Percentiles rank a stretch among this genome's conserved stretches.
These are phyloP conservation scores for Blastomyces parvus DNA, from an alignment of 2,329 filamentous ascomycete species.

Conservation along the genomic window DNA sequence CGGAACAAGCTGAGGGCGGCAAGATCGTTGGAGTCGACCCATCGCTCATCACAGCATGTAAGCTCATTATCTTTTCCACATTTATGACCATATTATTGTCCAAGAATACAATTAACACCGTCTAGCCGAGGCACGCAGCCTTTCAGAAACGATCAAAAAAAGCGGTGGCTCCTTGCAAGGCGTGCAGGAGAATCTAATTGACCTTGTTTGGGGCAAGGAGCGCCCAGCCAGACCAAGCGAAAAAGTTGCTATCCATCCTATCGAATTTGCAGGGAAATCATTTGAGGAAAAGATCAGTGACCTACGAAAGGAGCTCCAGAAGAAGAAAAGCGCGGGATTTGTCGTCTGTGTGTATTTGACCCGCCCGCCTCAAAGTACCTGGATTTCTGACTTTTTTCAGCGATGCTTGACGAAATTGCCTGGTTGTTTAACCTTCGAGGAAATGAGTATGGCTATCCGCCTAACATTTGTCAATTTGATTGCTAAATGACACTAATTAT, in stretches of 20 bases:
- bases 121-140: conserved; percentile 57
- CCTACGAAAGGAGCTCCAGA: conserved; percentile 80
- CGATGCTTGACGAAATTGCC: conserved; percentile 90
- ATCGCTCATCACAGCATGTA: conserved; percentile 64
- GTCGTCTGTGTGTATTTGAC: conserved; percentile 53
- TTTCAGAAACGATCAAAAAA: conserved; percentile 77
- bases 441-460: conserved; percentile 51
- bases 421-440: conserved; percentile 98
- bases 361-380: not conserved
- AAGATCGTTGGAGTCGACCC: conserved; percentile 89
- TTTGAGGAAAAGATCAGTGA: conserved; percentile 76
- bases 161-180: conserved; percentile 68
- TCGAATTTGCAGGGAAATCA: conserved; percentile 70
- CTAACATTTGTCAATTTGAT: not conserved
- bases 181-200: conserved; percentile 75
- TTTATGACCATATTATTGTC: not conserved
- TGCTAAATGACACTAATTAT: conserved; percentile 14
- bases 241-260: conserved; percentile 59
- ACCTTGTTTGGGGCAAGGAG: conserved; percentile 70
- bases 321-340: conserved; percentile 78
- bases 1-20: conserved; percentile 73
- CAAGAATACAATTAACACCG: conserved; percentile 12
- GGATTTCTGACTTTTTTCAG: conserved; percentile 20
- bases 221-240: conserved; percentile 68
- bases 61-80: conserved; percentile 18